A percentile compares a stretch with the other conserved stretches of the same genome.
Conservation (phyloP, 2,329 filamentous ascomycete genomes). For the Aspergillus sergii region DNA sequence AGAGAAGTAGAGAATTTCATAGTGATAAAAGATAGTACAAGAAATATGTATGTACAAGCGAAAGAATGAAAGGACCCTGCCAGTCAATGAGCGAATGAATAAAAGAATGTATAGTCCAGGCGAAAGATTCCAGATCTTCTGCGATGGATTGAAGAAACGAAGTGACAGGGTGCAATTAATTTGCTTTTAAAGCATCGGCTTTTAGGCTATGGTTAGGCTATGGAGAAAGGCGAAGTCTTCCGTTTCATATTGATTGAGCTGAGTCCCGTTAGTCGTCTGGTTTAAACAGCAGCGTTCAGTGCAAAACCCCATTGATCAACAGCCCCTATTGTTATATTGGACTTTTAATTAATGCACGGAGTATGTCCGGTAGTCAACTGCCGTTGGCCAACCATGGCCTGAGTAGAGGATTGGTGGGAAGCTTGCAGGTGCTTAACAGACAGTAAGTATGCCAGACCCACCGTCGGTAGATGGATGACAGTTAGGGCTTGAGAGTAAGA, state of each 20-base stretch:
- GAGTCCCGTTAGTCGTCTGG: background rate
- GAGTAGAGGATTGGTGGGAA: background rate
- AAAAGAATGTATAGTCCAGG: background rate
- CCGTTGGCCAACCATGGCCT: background rate
- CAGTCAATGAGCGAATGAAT: background rate
- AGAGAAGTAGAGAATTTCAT: conserved; percentile 10
- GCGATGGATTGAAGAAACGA: background rate
- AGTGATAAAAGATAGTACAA: background rate
- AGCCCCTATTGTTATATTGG: background rate
- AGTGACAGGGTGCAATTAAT: background rate
- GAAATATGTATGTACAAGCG: background rate
- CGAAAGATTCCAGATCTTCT: conserved; percentile 4
- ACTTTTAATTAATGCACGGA: background rate
- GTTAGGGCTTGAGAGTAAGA: background rate
- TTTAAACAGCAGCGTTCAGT: background rate
- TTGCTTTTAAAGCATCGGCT: background rate
- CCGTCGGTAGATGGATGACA: background rate
- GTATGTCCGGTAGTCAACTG: background rate
- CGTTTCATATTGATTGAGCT: background rate
- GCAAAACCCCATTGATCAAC: background rate
- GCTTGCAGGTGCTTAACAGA: background rate
- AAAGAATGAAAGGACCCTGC: background rate
- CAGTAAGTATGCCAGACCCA: background rate
- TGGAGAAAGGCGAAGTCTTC: background rate
- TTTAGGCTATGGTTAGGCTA: background rate